A percentile compares a stretch with the other conserved stretches of the same genome.
phyloP scores from a whole-genome alignment of 2,329 filamentous ascomycete species.

The Penicillium sp. region DNA sequence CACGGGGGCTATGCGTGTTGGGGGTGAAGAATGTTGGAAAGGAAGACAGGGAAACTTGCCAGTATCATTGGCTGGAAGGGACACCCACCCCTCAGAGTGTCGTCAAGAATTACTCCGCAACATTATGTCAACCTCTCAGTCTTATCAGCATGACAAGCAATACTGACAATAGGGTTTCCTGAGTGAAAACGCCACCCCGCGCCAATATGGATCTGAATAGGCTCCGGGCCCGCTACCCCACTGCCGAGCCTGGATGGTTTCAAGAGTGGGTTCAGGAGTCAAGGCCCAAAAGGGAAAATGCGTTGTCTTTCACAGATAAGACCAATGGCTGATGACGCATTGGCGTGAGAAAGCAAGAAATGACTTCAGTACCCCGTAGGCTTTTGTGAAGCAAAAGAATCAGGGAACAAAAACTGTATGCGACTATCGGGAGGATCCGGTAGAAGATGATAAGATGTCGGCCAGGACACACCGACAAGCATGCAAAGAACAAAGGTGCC shows the following conservation, averaged over 20 bases:
- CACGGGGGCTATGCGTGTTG: neutral
- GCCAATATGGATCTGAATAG: constrained; percentile 5
- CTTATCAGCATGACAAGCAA: constrained; percentile 7
- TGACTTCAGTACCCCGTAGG: neutral
- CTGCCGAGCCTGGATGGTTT: constrained; percentile 8
- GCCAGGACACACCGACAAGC: constrained; percentile 1
- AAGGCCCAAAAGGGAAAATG: constrained; percentile 1
- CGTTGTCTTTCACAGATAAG: constrained; percentile 6
- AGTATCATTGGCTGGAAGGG: constrained; percentile 4
- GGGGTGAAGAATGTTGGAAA: neutral
- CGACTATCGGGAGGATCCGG: constrained; percentile 13
- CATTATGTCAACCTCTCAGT: constrained; percentile 2
- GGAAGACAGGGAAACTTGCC: neutral
- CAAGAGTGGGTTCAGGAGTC: constrained; percentile 4
- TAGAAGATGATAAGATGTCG: neutral
- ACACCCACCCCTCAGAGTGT: neutral
- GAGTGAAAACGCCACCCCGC: constrained; percentile 6
- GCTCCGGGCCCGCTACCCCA: constrained; percentile 5
- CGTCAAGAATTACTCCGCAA: constrained; percentile 6
- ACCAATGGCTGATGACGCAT: constrained; percentile 1
- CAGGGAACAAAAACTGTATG: neutral
- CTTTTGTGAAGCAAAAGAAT: neutral
- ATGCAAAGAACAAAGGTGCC: constrained; percentile 7
- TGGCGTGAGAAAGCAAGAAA: neutral
- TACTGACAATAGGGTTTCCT: neutral